Conservation (phyloP, 495 filamentous ascomycete genomes). For the Paragyromitra xinjiangensis region DNA sequence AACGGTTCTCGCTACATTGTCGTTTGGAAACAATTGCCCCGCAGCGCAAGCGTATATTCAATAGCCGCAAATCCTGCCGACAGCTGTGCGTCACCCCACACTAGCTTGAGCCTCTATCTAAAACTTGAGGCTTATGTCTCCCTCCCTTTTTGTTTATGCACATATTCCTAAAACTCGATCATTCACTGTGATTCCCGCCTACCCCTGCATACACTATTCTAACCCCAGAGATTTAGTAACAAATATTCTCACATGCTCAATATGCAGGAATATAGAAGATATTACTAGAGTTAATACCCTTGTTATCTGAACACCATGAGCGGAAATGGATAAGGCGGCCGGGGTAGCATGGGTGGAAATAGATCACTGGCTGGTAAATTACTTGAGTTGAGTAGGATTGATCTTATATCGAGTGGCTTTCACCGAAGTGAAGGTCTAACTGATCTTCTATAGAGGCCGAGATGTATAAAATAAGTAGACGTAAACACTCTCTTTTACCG, state of each 20-base stretch:
- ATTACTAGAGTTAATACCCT: not conserved
- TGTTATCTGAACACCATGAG: not conserved
- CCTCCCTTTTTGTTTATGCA: not conserved
- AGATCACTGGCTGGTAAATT: not conserved
- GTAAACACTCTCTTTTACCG: not conserved
- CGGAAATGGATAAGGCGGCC: not conserved
- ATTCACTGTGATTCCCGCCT: not conserved
- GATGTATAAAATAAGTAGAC: not conserved
- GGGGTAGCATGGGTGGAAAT: not conserved
- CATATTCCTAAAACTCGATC: conserved; percentile 6
- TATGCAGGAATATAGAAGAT: conserved; percentile 11
- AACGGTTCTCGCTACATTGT: conserved; percentile 2
- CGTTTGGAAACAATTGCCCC: not conserved
- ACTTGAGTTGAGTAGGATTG: not conserved
- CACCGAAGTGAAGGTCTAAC: not conserved
- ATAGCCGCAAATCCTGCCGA: conserved; percentile 12
- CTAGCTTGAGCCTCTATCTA: conserved; percentile 14
- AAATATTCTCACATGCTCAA: conserved; percentile 14
- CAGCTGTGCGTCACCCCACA: conserved; percentile 34
- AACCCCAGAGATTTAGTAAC: not conserved
- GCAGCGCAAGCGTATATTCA: not conserved
- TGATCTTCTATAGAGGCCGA: not conserved
- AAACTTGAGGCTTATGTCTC: conserved; percentile 22
- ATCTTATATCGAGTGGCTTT: not conserved
- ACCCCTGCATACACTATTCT: conserved; percentile 3